Conservation (phyloP, 805 yeast species). For the Scheffersomyces stipitis region DNA sequence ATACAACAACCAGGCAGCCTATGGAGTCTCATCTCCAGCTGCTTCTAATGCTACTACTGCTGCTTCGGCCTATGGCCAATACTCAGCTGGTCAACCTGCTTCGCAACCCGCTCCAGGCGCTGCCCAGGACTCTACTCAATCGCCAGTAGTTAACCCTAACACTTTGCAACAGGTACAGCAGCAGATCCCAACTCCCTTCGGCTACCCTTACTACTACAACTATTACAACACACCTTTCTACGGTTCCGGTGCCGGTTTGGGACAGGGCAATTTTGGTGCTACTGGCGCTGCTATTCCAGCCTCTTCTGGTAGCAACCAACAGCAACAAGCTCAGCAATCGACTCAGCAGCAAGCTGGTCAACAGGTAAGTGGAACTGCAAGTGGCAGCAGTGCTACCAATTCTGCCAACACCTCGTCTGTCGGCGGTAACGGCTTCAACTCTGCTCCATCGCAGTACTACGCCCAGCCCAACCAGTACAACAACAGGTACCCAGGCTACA, state of each 20-base stretch:
- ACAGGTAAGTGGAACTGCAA: slow-evolving; percentile 6
- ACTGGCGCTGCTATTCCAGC: slow-evolving; percentile 10
- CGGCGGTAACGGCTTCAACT: slow-evolving; percentile 5
- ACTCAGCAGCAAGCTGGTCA: slow-evolving; percentile 6
- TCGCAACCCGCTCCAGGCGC: slow-evolving; percentile 15
- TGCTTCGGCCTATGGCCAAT: slow-evolving; percentile 21
- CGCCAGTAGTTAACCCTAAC: slow-evolving; percentile 24
- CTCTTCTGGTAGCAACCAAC: slow-evolving; percentile 1
- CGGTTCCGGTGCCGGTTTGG: slow-evolving; percentile 30
- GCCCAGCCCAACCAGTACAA: slow-evolving; percentile 28
- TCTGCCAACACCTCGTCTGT: slow-evolving; percentile 3
- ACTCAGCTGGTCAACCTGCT: slow-evolving; percentile 8
- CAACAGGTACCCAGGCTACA: slow-evolving; percentile 32
- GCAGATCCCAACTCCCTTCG: slow-evolving; percentile 36
- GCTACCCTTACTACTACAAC: slow-evolving; percentile 44
- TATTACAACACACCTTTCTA: slow-evolving; percentile 43
- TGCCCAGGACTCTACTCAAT: slow-evolving; percentile 17
- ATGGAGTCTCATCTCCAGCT: slow-evolving; percentile 25
- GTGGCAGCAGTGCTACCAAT: slow-evolving; percentile 4
- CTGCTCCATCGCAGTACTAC: slow-evolving; percentile 25
- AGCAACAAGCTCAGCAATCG: slow-evolving; percentile 3
- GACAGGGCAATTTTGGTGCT: slow-evolving; percentile 19
- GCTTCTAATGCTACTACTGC: slow-evolving; percentile 29
- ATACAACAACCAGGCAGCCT: slow-evolving; percentile 36
- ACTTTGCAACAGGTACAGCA: slow-evolving; percentile 25